These are phyloP conservation scores for Spizellomyces sp. DNA, from an alignment of 192 early-diverging fungal genomes.

Conservation along the genomic window DNA sequence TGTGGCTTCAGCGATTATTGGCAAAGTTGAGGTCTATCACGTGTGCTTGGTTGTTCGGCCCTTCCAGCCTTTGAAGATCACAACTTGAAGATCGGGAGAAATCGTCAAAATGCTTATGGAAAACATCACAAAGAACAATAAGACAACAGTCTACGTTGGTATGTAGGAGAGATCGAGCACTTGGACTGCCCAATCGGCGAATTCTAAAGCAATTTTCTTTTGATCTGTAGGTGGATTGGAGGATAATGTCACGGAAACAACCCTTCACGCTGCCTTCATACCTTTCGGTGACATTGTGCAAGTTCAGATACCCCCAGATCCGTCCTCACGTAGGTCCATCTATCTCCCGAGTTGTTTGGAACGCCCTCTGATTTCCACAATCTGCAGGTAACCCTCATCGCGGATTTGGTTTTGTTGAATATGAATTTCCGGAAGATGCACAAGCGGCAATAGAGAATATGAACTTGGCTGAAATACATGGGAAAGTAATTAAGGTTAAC, in stretches of 20 bases:
- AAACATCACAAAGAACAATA: conserved; percentile 30
- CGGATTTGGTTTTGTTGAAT: conserved; percentile 97
- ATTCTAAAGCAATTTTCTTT: background rate
- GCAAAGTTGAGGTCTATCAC: no score
- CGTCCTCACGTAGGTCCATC: conserved; percentile 62
- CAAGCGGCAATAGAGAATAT: conserved; percentile 93
- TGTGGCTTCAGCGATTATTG: no score
- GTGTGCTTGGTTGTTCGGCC: no score
- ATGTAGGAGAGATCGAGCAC: background rate
- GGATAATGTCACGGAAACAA: conserved; percentile 73
- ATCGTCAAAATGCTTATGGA: conserved; percentile 4
- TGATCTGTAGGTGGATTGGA: conserved; percentile 72
- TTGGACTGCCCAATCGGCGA: background rate
- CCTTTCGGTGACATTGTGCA: conserved; percentile 95
- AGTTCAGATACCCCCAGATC: conserved; percentile 84
- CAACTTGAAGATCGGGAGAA: no score
- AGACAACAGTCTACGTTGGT: conserved; percentile 44
- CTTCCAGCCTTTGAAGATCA: no score
- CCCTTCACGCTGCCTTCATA: conserved; percentile 86
- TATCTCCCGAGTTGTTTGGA: conserved; percentile 7
- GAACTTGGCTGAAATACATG: conserved; percentile 83
- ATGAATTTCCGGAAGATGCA: conserved; percentile 82
- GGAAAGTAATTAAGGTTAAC: conserved; percentile 87
- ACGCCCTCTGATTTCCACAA: background rate
- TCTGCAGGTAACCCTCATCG: conserved; percentile 63